Conservation (phyloP, 768 basidiomycete genomes). For the Cubamyces lactineus region DNA sequence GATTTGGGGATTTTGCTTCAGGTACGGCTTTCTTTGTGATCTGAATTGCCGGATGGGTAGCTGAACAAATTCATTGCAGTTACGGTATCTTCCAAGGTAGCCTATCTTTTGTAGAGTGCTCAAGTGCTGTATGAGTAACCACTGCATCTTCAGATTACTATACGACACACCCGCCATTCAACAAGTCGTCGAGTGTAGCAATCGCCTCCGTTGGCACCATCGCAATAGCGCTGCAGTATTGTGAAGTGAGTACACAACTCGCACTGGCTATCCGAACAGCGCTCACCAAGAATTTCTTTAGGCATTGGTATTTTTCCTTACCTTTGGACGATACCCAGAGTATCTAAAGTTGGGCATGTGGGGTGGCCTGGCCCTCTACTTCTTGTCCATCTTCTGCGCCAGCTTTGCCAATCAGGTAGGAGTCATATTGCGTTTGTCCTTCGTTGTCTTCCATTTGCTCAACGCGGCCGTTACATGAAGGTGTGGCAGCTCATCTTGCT, state of each 20-base stretch:
- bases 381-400: conserved; percentile 22
- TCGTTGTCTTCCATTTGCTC: not conserved
- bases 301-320: conserved; percentile 21
- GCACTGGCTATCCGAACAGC: too few relatives aligned
- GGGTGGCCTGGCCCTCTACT: conserved; percentile 23
- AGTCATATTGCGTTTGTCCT: not conserved
- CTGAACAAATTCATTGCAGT: not conserved
- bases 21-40: conserved; percentile 11
- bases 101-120: not conserved
- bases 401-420: conserved; percentile 29
- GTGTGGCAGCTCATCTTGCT: conserved; percentile 29
- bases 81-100: conserved; percentile 32
- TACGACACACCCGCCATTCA: conserved; percentile 28
- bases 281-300: not conserved
- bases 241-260: conserved; percentile 18
- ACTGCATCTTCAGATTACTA: conserved; percentile 22
- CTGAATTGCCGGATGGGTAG: not conserved
- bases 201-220: conserved; percentile 29
- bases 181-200: conserved; percentile 19
- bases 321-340: conserved; percentile 28
- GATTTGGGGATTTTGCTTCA: conserved; percentile 32
- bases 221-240: conserved; percentile 28
- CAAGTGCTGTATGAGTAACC: not conserved
- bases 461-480: conserved; percentile 8
- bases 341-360: conserved; percentile 24